Conservation (phyloP, 495 filamentous ascomycete species). For the Neurospora discreta region DNA sequence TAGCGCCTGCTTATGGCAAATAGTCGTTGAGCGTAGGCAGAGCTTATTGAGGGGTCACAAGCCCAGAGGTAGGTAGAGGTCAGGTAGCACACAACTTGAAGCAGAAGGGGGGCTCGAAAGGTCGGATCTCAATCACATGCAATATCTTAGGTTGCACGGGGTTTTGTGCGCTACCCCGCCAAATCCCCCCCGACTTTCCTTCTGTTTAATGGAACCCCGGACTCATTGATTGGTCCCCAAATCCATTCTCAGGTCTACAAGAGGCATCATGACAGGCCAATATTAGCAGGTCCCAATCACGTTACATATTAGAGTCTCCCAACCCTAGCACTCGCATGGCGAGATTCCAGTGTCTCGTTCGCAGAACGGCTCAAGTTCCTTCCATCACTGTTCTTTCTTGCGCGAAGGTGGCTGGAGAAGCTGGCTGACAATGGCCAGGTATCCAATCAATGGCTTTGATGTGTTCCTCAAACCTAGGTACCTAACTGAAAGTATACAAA, state of each 20-base stretch:
- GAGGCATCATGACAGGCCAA: not conserved
- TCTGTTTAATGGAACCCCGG: not conserved
- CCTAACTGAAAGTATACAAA: too few species aligned
- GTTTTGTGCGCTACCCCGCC: not conserved
- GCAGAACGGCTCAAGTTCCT: not conserved
- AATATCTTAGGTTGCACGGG: not conserved
- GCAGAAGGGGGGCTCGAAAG: not conserved
- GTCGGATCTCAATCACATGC: not conserved
- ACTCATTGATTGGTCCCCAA: not conserved
- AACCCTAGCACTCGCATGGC: not conserved
- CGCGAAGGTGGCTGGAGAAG: not conserved
- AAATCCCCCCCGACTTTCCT: not conserved
- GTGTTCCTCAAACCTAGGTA: not conserved
- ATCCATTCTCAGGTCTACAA: not conserved
- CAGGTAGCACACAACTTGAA: too few species aligned
- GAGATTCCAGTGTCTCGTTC: not conserved
- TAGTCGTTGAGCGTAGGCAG: not conserved
- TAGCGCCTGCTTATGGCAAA: not conserved
- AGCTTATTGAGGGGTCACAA: not conserved
- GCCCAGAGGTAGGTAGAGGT: too few species aligned
- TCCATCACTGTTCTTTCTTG: not conserved
- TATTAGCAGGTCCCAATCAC: too few species aligned
- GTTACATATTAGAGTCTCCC: too few species aligned
- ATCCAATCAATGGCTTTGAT: not conserved
- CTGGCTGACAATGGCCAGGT: not conserved